Conservation (phyloP, 1,139 yeast species). For the Candida smagusa region DNA sequence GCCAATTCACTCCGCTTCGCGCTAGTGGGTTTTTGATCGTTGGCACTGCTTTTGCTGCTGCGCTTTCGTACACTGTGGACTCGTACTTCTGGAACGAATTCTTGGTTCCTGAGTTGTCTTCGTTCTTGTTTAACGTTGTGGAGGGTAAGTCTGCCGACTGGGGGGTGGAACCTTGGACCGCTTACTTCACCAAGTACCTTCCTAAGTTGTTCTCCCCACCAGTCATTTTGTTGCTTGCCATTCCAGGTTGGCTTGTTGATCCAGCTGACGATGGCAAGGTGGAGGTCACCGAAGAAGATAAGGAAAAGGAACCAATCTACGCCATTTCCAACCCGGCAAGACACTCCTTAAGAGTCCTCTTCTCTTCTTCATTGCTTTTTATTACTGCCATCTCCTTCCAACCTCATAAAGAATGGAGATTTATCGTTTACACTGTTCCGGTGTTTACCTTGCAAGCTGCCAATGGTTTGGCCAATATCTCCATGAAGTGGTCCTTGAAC, state of each 20-base stretch:
- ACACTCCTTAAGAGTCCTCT: conserved; percentile 33
- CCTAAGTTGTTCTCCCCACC: conserved; percentile 64
- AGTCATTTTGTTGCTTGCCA: conserved; percentile 43
- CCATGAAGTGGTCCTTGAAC: conserved; percentile 29
- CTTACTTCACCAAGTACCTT: conserved; percentile 55
- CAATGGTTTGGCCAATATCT: conserved; percentile 50
- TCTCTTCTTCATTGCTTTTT: conserved; percentile 47
- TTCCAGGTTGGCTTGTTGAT: conserved; percentile 42
- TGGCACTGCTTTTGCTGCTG: conserved; percentile 57
- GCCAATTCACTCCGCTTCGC: conserved; percentile 39
- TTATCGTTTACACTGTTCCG: conserved; percentile 74
- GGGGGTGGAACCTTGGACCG: conserved; percentile 77
- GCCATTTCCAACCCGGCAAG: conserved; percentile 38
- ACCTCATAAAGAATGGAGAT: conserved; percentile 96
- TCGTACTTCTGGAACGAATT: conserved; percentile 69
- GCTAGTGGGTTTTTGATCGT: conserved; percentile 38
- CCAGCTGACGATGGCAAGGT: conserved; percentile 25
- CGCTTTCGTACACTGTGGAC: conserved; percentile 55
- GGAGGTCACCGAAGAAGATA: conserved; percentile 2
- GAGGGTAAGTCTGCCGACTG: conserved; percentile 71
- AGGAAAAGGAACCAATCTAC: conserved; percentile 21
- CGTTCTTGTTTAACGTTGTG: conserved; percentile 71
- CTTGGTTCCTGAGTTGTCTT: conserved; percentile 67
- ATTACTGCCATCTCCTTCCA: conserved; percentile 68
- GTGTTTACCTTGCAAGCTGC: conserved; percentile 65